phyloP scores from a whole-genome alignment of 345 rosid genomes.

The Populus pruinosa region DNA sequence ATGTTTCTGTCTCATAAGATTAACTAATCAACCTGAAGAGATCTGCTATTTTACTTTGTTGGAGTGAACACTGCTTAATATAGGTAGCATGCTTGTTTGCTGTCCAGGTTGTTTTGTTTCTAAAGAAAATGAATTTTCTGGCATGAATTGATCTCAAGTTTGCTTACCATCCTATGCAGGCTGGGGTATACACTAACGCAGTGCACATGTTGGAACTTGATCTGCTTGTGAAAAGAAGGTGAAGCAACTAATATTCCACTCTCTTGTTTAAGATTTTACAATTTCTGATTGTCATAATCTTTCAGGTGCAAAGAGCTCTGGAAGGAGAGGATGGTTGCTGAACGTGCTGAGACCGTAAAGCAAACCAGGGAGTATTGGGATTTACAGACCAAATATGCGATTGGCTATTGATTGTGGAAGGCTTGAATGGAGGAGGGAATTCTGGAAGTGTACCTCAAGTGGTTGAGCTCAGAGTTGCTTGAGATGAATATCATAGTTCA shows the following conservation, averaged over 20 bases:
- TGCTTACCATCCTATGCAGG: constrained; percentile 35
- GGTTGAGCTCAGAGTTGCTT: background rate
- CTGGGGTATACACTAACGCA: constrained; percentile 66
- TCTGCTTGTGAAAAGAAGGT: constrained; percentile 67
- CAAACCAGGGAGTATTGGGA: constrained; percentile 80
- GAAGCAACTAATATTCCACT: background rate
- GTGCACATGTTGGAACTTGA: constrained; percentile 75
- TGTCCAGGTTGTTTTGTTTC: background rate
- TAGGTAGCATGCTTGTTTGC: background rate
- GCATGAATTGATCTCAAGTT: background rate
- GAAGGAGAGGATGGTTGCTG: constrained; percentile 57
- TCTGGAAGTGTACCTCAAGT: background rate
- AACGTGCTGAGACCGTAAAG: constrained; percentile 63
- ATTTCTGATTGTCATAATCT: background rate
- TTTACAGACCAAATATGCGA: constrained; percentile 47
- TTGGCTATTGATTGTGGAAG: constrained; percentile 46
- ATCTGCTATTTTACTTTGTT: background rate
- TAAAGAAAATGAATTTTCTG: background rate
- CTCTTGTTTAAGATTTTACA: background rate
- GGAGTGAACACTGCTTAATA: background rate
- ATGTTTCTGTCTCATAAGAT: background rate
- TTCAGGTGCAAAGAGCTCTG: constrained; percentile 70
- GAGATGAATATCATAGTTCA: background rate
- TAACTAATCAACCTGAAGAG: background rate
- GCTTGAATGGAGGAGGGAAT: background rate